Base-by-base conservation (phyloP, 495 filamentous ascomycete genomes). In the Xylaria palmicola region DNA sequence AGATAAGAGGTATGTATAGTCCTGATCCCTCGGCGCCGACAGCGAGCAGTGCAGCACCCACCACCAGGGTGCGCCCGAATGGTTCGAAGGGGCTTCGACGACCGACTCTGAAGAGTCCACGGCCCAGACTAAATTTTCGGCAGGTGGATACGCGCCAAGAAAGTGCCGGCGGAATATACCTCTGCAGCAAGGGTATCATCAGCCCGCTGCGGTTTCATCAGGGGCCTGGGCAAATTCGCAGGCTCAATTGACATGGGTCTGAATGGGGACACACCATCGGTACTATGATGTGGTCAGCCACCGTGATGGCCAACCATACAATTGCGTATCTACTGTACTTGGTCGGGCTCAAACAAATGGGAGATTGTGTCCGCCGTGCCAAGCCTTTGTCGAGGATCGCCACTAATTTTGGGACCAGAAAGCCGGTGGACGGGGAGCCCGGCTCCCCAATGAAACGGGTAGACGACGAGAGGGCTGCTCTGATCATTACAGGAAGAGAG, bases 171-270 rank as follows among this genome's bases (percentile, higher is more conserved):
- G 67, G 68, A 62, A 67, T 65, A 67, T 62, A 62, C 66, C 64
- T 67, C 69, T 71, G 69, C 62, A 64, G 65, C 67, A 69, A 67
- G 69, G 69, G 68, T 69, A 72, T 49, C 62, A 66, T 61, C 69
- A 61, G 59, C 59, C 59, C 59, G 50, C 69, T 65, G 58, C 67
- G 63, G 69, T 72, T 72, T 72, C 69, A 72, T 72, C 69, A 69
- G 54, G 69, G 66, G 63, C 60, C 61, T 66, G 64, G 44, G 41
- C 22, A 13, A 24, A 49, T 32, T 49, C 30, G 45, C 45, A 49
- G 45, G 27, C 45, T 49, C 27, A 17, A 34, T 24, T 34, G 55
- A 52, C 59, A 61, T 47, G 59, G 59, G 59, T 55, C 17, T 61
- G 59, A 61, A 61, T 61, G 49, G 59, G 30, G 59, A 61, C 59